A percentile compares a stretch with the other conserved stretches of the same genome.
Evolutionary conservation across 1,284 basidiomycete species (phyloP).

Genomic region (Cryptococcus jaspeensis): DNA sequence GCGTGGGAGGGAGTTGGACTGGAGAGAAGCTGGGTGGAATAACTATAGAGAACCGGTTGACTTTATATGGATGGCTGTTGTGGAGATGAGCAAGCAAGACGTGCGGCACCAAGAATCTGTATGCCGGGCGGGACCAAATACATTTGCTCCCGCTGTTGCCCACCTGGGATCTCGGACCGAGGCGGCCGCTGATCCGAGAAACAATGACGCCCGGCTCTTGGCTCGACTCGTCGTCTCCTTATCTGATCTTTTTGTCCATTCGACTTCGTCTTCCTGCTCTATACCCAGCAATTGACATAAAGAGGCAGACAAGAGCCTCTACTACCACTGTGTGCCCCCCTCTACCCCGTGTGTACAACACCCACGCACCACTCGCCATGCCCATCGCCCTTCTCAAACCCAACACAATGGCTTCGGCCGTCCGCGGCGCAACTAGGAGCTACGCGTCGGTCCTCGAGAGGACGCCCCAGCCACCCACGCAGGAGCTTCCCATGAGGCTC

Average conservation of each 20-base stretch:
- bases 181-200: too few relatives aligned
- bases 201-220: too few relatives aligned
- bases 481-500: conserved; percentile 27
- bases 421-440: background rate
- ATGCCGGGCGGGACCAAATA: too few relatives aligned
- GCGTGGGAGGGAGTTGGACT: background rate
- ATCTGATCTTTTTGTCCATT: background rate
- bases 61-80: background rate
- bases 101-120: background rate
- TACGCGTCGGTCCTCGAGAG: conserved; percentile 15
- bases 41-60: background rate
- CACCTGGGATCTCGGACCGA: too few relatives aligned
- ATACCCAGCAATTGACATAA: too few relatives aligned
- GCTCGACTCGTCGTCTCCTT: too few relatives aligned
- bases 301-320: too few relatives aligned
- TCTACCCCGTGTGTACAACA: background rate
- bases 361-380: background rate
- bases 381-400: background rate
- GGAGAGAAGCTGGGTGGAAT: background rate
- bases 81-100: conserved; percentile 15
- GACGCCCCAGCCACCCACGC: background rate
- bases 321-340: too few relatives aligned
- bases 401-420: too few relatives aligned
- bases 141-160: too few relatives aligned
- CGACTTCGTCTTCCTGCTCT: too few relatives aligned